Base-by-base conservation (phyloP, 352 stramenopile species). In the Globisporangium nunn region DNA sequence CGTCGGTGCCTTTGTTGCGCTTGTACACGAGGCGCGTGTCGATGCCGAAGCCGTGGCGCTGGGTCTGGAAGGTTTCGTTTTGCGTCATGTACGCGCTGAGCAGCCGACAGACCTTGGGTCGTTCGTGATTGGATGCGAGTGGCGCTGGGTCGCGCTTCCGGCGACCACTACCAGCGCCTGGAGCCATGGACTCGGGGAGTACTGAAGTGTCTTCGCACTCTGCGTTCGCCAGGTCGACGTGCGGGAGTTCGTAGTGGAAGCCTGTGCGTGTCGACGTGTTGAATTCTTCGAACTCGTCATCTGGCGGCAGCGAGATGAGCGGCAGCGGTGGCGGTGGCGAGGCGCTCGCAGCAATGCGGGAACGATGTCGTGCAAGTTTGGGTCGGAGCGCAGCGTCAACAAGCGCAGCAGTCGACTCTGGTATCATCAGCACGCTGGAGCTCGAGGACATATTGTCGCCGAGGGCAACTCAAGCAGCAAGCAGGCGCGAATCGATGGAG, bases 21-120 rank as follows among this genome's bases (percentile, higher is more conserved):
- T 89, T 89, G 75, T 86, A 87, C 30, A 85, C 62, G 1, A 89
- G 66, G 15, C 68, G 67, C 7, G 66, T 72, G 55, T 87, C 73
- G 48, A 81, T 69, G 39, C 78, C 75, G 49, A 88, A 87, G 8
- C 70, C 64, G 48, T 85, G 74, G n/a, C 74, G 78, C 14, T 64
- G 66, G 8, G 73, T 72, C 50, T 88, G 78, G 57, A 80, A 81
- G 11, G 55, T 63, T 50, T 89, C 79, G 50, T 89, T 89, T 41
- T 85, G 78, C 4, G 62, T 66, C 79, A 87, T 89, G 67, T 87
- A 89, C 54, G 85, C 76, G 57, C 75, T 75, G 8, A 89, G 58
- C 33, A 78, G 44, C 15, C 66, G 71, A 41, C 76, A 77, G 10
- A 71, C 67, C 12, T 63, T 66, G 14, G 60, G 39, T n/a, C 67